A percentile compares a stretch with the other conserved stretches of the same genome.
Evolutionary conservation across 2,329 filamentous ascomycete species (phyloP).

Genomic region (Sphaerulina vaccinii): DNA sequence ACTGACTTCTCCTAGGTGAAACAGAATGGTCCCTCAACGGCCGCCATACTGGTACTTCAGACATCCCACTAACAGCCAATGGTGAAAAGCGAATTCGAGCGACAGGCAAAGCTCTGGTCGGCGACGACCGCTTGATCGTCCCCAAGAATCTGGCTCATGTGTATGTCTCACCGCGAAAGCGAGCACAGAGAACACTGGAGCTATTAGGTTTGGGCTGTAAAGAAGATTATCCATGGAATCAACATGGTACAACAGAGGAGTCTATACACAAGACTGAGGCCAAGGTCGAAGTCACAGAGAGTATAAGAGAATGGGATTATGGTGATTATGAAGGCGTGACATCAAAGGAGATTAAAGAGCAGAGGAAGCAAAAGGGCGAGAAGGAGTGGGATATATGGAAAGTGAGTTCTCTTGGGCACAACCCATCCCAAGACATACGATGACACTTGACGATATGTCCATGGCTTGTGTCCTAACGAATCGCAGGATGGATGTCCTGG

Average conservation of each 20-base stretch:
- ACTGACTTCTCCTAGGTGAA: conserved; percentile 70
- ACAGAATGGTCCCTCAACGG: conserved; percentile 92
- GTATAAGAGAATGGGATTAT: conserved; percentile 62
- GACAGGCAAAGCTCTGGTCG: conserved; percentile 81
- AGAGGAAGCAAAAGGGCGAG: conserved; percentile 47
- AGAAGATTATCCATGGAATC: conserved; percentile 65
- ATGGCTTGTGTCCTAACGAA: too few species aligned
- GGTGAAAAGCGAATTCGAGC: conserved; percentile 58
- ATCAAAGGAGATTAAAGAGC: conserved; percentile 50
- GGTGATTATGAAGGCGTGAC: conserved; percentile 61
- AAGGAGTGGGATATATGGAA: conserved; percentile 82
- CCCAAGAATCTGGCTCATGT: conserved; percentile 79
- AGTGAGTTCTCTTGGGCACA: too few species aligned
- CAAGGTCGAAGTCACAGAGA: conserved; percentile 51
- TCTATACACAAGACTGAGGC: conserved; percentile 38
- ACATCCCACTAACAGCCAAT: conserved; percentile 79
- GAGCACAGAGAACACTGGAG: conserved; percentile 87
- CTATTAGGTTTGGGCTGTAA: conserved; percentile 72
- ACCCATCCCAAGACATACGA: too few species aligned
- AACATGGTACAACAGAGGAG: conserved; percentile 31
- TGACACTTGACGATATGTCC: too few species aligned
- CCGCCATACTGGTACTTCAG: conserved; percentile 75
- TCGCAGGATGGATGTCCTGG: conserved; percentile 82
- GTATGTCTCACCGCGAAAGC: conserved; percentile 84
- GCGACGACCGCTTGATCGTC: conserved; percentile 79